Base-by-base conservation (phyloP, 225 moss, liverwort and hornwort species). In the Bryoerythrophyllum caledonicum region DNA sequence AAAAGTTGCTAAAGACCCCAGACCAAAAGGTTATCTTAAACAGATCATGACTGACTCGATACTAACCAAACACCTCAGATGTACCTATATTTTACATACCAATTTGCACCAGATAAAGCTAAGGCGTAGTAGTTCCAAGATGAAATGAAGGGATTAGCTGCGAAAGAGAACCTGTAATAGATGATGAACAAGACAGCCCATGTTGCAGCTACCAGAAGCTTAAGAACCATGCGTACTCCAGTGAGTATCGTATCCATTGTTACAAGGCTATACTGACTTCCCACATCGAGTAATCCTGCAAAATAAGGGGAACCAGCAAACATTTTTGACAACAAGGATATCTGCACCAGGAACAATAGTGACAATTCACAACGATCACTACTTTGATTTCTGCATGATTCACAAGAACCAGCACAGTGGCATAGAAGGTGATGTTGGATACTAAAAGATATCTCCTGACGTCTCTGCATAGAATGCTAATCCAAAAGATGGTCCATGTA, bases 141-240 rank as follows among this genome's bases (percentile, higher is more conserved):
- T 35, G 54, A 60, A 28, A 57, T 26, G n/a, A 53, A 78, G 56
- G 27, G 19, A 54, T 62, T 43, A 56, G 63, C 30, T 64, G 49
- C 37, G 58, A 26, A 67, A 43, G 65, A 81, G 82, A 51, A 89
- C 90, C 78, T 91, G 91, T 90, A 94, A 82, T 84, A 94, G 40
- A 90, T 84, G 48, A 91, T 73, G 32, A 94, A 88, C 55, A 94
- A 81, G 80, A 87, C 86, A 37, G 84, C 86, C 94, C 94, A 94
- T 66, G 91, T 81, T 74, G 90, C 88, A 53, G 94, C 88, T 69
- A 90, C 60, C 38, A 88, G 19, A 76, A 87, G 76, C 78, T 94
- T 94, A 60, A 91, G 86, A 70, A 86, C 69, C 60, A 94, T 88
- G 43, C 94, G 90, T 60, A 86, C 48, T 68, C 91, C 81, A 74